Conservation (phyloP, 2,329 filamentous ascomycete genomes). For the Juglanconis oblonga region DNA sequence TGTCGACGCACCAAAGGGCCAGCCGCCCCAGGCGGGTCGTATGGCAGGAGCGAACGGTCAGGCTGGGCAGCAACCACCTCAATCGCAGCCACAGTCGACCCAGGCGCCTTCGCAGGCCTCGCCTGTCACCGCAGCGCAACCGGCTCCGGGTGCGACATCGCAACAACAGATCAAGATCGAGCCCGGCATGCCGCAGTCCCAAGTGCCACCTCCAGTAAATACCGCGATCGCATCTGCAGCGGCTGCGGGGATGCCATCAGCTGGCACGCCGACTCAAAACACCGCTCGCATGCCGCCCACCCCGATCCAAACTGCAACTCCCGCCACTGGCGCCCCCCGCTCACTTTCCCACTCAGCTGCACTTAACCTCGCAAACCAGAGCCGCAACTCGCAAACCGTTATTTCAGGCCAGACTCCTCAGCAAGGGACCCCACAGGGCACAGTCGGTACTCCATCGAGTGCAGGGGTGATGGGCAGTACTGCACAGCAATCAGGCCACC, state of each 20-base stretch:
- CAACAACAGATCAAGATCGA: constrained; percentile 34
- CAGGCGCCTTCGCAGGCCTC: constrained; percentile 20
- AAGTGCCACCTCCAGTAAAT: constrained; percentile 21
- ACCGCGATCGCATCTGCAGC: constrained; percentile 31
- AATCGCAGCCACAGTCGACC: constrained; percentile 21
- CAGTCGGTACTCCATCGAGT: constrained; percentile 17
- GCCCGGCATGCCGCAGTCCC: constrained; percentile 27
- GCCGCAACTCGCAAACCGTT: constrained; percentile 27
- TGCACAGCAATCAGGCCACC: constrained; percentile 33
- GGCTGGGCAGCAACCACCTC: constrained; percentile 19
- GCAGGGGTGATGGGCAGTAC: constrained; percentile 17
- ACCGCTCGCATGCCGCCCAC: constrained; percentile 31
- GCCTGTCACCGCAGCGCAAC: constrained; percentile 22
- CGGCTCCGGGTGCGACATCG: constrained; percentile 21
- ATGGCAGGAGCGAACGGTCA: constrained; percentile 22
- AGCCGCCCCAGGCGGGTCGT: constrained; percentile 30
- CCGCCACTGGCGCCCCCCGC: constrained; percentile 37
- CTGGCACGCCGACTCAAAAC: constrained; percentile 47
- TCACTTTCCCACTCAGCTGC: constrained; percentile 49
- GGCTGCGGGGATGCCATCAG: constrained; percentile 34
- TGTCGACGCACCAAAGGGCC: constrained; percentile 45
- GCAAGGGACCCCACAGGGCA: constrained; percentile 15
- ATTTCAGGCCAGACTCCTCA: constrained; percentile 19
- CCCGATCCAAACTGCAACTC: constrained; percentile 40
- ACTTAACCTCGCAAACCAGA: constrained; percentile 46